Base-by-base conservation (phyloP, 2,329 filamentous ascomycete genomes). In the Aspergillus arachidicola region DNA sequence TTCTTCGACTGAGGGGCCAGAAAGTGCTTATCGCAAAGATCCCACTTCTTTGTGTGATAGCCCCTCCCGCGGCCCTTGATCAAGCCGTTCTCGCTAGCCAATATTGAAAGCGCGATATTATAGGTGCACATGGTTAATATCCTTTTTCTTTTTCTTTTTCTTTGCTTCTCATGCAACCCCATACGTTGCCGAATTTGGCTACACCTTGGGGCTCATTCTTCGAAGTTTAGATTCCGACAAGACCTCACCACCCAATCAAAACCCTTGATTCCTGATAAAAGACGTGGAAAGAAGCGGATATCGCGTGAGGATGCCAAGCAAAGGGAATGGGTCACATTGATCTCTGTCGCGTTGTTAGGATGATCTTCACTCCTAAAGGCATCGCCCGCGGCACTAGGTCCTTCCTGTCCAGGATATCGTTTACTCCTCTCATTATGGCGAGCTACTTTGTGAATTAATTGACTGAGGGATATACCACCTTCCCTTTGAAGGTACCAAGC, bases 291-390 rank as follows among this genome's bases (percentile, higher is more conserved):
- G 34, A 54, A 57, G 57, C 59, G 58, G 53, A 57, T 63, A 62
- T 58, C 61, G 61, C 64, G 60, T 62, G 64, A 63, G 60, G 28
- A 54, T 60, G 66, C 64, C 64, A 64, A 67, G 66, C 48, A 55
- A 32, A 23, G 57, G 6, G 32, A 54, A 51, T 28, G 28, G 61
- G 64, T 66, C 59, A 63, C 65, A 65, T 58, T 64, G 57, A 62
- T 48, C 43, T 43, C 55, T 60, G 54, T 45, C 54, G 55, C 46
- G 41, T 43, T n/a, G 46, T 59, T n/a, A 12, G 46, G 57, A 59
- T 45, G 50, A 41, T 53, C 58, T 54, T 55, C 51, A 26, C 56
- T 48, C 41, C 43, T 50, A 23, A 36, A 28, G 53, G 34, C 21
- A 57, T 50, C 45, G 57, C 58, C 59, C 58, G 50, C 41, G 28